phyloP scores from a whole-genome alignment of 768 basidiomycete species.

The Hebeloma cylindrosporum region DNA sequence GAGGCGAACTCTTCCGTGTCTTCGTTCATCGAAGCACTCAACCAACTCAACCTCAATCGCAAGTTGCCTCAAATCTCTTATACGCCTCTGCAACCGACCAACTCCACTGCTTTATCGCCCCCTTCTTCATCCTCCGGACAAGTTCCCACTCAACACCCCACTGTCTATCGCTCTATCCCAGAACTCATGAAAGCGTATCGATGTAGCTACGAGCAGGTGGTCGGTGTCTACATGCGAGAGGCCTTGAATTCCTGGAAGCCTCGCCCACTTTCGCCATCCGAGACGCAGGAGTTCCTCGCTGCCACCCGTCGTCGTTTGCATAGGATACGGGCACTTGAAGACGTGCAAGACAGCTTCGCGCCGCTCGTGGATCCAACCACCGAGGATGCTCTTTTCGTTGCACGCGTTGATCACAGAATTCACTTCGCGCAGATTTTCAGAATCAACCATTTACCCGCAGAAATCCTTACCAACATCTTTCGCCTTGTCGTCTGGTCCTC shows the following conservation, averaged over 20 bases:
- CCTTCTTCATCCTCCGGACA: no score
- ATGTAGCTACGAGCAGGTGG: no score
- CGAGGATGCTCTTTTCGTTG: conserved; percentile 32
- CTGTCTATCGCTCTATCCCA: no score
- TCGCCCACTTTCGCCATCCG: conserved; percentile 10
- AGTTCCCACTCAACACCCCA: no score
- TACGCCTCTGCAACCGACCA: no score
- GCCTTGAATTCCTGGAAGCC: conserved; percentile 20
- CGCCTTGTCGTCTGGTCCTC: conserved; percentile 59
- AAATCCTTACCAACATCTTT: conserved; percentile 66
- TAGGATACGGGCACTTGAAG: conserved; percentile 21
- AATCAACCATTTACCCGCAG: conserved; percentile 61
- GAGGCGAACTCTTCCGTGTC: not conserved
- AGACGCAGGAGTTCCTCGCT: conserved; percentile 7
- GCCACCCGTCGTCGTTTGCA: conserved; percentile 14
- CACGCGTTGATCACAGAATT: conserved; percentile 32
- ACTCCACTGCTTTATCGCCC: no score
- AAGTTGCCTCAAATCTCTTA: no score
- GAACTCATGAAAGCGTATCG: no score
- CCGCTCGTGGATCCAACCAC: conserved; percentile 11
- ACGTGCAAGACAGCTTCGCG: not conserved
- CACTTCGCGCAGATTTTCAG: conserved; percentile 46
- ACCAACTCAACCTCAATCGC: conserved; percentile 1
- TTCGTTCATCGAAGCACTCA: conserved; percentile 4
- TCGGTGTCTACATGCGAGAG: not conserved